These are phyloP conservation scores for Debaryomyces udenii DNA, from an alignment of 1,139 yeast species.

Conservation along the genomic window DNA sequence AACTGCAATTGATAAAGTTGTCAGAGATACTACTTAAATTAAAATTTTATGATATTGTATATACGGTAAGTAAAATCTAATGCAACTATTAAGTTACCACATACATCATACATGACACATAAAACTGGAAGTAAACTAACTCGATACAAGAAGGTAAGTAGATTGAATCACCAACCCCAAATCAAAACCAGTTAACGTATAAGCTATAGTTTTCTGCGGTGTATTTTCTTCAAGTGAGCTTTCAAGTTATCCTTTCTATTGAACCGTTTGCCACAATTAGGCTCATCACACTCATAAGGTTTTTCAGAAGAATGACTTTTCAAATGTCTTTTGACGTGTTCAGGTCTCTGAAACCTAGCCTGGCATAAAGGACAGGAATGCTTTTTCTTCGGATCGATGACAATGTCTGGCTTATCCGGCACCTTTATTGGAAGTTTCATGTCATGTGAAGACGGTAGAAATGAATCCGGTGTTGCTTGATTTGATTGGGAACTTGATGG, in stretches of 20 bases:
- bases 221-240: constrained; percentile 71
- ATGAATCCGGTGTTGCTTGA: constrained; percentile 8
- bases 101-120: neutral
- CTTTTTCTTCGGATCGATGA: constrained; percentile 60
- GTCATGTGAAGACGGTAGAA: constrained; percentile 20
- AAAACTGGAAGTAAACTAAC: no score
- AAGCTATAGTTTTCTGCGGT: constrained; percentile 26
- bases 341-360: constrained; percentile 81
- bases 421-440: constrained; percentile 27
- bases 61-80: constrained; percentile 7
- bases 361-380: constrained; percentile 82
- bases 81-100: constrained; percentile 3
- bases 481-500: constrained; percentile 10
- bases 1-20: constrained; percentile 39
- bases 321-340: constrained; percentile 89
- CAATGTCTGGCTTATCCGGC: constrained; percentile 26
- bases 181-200: no score
- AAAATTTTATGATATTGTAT: constrained; percentile 2
- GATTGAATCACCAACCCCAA: no score
- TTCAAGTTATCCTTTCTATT: constrained; percentile 69
- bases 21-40: constrained; percentile 24
- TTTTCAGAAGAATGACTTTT: constrained; percentile 86
- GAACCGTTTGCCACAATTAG: constrained; percentile 77
- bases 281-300: constrained; percentile 76
- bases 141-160: no score